A percentile compares a stretch with the other conserved stretches of the same genome.
phyloP scores from a whole-genome alignment of 305 asterid genomes.

The Plantago rigida region DNA sequence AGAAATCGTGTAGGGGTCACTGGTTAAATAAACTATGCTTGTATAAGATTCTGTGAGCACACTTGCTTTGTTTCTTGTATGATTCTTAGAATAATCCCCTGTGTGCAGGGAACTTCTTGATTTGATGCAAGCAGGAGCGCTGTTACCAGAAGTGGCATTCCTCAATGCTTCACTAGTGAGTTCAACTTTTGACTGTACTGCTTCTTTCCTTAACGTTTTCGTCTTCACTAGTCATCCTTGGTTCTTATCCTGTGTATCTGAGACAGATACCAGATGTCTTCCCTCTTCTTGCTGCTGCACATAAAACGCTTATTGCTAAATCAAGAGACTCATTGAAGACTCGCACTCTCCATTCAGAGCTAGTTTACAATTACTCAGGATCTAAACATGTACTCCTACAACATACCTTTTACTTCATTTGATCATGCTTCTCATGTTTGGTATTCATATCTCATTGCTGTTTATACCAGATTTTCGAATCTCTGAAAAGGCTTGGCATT shows the following conservation, averaged over 20 bases:
- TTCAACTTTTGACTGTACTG: conserved; percentile 1
- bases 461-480: conserved; percentile 62
- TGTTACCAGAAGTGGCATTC: conserved; percentile 47
- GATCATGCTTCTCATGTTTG: not conserved
- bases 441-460: conserved; percentile 4
- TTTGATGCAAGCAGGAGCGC: conserved; percentile 42
- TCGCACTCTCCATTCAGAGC: conserved; percentile 80
- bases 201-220: not conserved
- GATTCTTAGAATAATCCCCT: conserved; percentile 9
- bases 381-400: conserved; percentile 63
- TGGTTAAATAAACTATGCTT: not conserved
- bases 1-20: not conserved
- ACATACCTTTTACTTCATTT: conserved; percentile 9
- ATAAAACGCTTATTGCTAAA: conserved; percentile 60
- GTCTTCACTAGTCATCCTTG: conserved; percentile 5
- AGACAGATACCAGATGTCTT: conserved; percentile 70
- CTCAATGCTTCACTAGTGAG: conserved; percentile 53
- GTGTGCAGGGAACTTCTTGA: conserved; percentile 41
- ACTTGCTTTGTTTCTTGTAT: not conserved
- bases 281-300: conserved; percentile 84
- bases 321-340: conserved; percentile 53
- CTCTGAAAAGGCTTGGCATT: conserved; percentile 79
- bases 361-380: conserved; percentile 83
- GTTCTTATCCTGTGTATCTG: conserved; percentile 15
- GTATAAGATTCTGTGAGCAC: too few species aligned